Conservation (phyloP, 805 yeast species). For the Lachancea meyersii region DNA sequence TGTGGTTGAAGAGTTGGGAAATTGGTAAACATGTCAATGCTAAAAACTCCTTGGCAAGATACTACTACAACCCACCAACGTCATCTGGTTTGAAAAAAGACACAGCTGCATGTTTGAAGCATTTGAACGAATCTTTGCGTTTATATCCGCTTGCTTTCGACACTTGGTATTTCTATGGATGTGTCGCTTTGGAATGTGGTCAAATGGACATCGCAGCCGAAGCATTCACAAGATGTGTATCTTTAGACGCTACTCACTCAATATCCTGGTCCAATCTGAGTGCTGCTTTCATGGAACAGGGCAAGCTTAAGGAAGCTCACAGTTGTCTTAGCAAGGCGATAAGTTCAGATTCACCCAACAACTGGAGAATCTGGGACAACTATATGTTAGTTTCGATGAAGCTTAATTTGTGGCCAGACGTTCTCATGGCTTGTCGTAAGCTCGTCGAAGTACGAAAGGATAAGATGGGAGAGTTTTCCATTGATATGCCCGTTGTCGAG, state of each 20-base stretch:
- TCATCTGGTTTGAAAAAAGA: conserved; percentile 47
- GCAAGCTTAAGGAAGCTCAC: conserved; percentile 70
- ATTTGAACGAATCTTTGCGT: conserved; percentile 67
- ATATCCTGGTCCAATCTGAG: conserved; percentile 91
- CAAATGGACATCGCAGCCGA: conserved; percentile 77
- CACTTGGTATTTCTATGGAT: conserved; percentile 91
- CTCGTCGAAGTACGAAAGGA: conserved; percentile 52
- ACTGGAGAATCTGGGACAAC: conserved; percentile 91
- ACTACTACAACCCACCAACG: conserved; percentile 59
- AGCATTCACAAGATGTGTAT: conserved; percentile 86
- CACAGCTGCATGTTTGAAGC: conserved; percentile 48
- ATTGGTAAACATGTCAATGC: conserved; percentile 78
- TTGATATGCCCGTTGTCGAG: conserved; percentile 73
- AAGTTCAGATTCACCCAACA: conserved; percentile 59
- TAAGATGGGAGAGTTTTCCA: conserved; percentile 52
- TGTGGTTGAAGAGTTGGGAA: conserved; percentile 87
- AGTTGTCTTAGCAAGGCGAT: conserved; percentile 79
- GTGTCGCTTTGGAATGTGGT: conserved; percentile 70
- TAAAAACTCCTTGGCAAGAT: conserved; percentile 72
- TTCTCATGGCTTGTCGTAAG: conserved; percentile 63
- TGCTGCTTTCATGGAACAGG: conserved; percentile 60
- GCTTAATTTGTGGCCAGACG: conserved; percentile 84
- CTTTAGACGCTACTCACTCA: conserved; percentile 73
- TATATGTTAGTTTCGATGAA: conserved; percentile 75
- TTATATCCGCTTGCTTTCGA: conserved; percentile 69